Evolutionary conservation across 176 grass and related monocot species (phyloP).

Genomic region (Oropetium thomaeum): DNA sequence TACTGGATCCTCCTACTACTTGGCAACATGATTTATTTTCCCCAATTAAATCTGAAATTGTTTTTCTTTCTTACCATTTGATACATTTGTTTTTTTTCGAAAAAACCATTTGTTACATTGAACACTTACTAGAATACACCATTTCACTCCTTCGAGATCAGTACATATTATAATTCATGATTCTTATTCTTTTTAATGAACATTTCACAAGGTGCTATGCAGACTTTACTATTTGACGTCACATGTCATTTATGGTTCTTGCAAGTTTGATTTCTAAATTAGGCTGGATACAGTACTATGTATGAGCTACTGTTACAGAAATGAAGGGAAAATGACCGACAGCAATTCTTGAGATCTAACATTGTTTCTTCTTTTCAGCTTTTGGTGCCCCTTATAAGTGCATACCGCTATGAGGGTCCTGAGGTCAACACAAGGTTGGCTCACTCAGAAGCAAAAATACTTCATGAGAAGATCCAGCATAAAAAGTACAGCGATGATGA

Average conservation of each 20-base stretch:
- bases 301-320: not conserved
- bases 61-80: not conserved
- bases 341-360: not conserved
- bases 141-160: not conserved
- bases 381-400: constrained; percentile 75
- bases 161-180: not conserved
- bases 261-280: not conserved
- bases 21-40: not conserved
- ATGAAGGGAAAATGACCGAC: not conserved
- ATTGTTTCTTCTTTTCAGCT: constrained; percentile 51
- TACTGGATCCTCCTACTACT: not conserved
- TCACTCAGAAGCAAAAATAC: constrained; percentile 84
- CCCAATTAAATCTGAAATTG: not conserved
- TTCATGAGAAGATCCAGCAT: constrained; percentile 78
- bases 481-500: constrained; percentile 79
- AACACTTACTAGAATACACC: not conserved
- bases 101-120: not conserved
- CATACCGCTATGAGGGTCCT: constrained; percentile 69
- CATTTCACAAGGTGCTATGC: not conserved
- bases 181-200: not conserved
- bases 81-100: no score
- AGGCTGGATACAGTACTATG: not conserved
- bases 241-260: not conserved
- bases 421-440: constrained; percentile 74
- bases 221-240: not conserved